Evolutionary conservation across 2,329 filamentous ascomycete genomes (phyloP).

Genomic region (Verticillium nonalfalfae): DNA sequence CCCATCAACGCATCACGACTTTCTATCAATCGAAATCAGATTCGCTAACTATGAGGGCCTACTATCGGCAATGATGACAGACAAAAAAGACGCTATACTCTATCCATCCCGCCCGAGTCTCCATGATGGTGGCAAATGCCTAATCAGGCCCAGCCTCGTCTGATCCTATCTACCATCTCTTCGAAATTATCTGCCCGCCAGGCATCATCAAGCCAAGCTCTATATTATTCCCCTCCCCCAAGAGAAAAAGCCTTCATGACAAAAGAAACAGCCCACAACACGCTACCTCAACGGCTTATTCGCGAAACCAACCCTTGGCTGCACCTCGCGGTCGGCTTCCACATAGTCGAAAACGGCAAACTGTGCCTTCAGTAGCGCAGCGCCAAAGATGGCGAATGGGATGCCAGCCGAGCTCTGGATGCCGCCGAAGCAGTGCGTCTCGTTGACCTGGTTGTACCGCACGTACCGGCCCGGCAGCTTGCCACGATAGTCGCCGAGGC

Average conservation of each 20-base stretch:
- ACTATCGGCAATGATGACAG: not conserved
- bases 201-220: not conserved
- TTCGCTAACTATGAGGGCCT: not conserved
- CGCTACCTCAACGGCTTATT: constrained; percentile 22
- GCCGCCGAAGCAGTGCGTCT: constrained; percentile 25
- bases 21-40: not conserved
- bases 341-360: constrained; percentile 33
- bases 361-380: constrained; percentile 37
- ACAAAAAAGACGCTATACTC: not conserved
- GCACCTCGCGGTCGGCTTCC: constrained; percentile 5
- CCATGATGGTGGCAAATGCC: not conserved
- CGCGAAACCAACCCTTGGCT: constrained; percentile 26
- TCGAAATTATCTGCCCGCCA: not conserved
- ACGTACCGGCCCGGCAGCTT: constrained; percentile 28
- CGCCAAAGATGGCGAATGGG: constrained; percentile 30
- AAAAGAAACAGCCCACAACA: not conserved
- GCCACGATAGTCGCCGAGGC: constrained; percentile 25
- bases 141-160: not conserved
- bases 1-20: not conserved
- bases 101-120: not conserved
- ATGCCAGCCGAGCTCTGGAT: constrained; percentile 28
- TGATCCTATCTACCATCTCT: too few species aligned
- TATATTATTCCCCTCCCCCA: too few species aligned
- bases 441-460: constrained; percentile 24
- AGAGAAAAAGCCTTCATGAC: not conserved